Conservation (phyloP, 139 green algal genomes). For the Yamagishiella unicocca region DNA sequence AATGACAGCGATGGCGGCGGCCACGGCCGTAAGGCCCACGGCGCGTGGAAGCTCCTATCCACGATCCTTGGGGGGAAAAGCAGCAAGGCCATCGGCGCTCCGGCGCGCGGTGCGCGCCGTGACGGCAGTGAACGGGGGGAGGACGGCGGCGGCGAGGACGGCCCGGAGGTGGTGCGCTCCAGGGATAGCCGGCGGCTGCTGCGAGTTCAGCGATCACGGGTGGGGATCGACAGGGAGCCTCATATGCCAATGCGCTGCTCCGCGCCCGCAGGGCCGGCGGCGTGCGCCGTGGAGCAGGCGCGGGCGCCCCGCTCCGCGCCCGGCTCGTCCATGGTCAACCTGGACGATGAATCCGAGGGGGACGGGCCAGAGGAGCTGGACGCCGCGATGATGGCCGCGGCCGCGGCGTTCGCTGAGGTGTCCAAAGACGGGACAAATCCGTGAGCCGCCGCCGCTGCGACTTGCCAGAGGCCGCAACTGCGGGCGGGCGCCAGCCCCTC, state of each 20-base stretch:
- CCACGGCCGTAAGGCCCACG: not conserved
- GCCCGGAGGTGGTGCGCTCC: not conserved
- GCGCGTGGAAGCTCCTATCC: not conserved
- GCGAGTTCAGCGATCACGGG: not conserved
- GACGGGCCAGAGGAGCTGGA: not conserved
- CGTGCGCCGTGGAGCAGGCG: not conserved
- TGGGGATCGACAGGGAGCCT: not conserved
- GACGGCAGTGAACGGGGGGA: too few species aligned
- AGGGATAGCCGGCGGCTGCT: conserved; percentile 1
- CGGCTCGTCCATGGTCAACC: not conserved
- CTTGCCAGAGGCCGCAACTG: too few species aligned
- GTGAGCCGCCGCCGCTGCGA: too few species aligned
- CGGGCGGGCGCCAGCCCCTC: too few species aligned
- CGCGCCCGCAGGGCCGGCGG: not conserved
- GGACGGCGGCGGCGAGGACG: not conserved
- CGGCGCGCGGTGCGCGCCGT: too few species aligned
- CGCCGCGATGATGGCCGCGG: not conserved
- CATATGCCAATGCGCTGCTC: not conserved
- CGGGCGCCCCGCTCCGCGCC: not conserved
- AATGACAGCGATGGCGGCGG: not conserved
- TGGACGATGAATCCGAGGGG: not conserved
- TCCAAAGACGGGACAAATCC: too few species aligned
- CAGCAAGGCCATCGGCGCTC: not conserved
- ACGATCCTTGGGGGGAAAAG: not conserved
- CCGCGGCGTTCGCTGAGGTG: not conserved